Evolutionary conservation across 257 asterid species (phyloP), one percentile per base, ranked within the genome.

Genomic region (Gynochthodes officinalis): DNA sequence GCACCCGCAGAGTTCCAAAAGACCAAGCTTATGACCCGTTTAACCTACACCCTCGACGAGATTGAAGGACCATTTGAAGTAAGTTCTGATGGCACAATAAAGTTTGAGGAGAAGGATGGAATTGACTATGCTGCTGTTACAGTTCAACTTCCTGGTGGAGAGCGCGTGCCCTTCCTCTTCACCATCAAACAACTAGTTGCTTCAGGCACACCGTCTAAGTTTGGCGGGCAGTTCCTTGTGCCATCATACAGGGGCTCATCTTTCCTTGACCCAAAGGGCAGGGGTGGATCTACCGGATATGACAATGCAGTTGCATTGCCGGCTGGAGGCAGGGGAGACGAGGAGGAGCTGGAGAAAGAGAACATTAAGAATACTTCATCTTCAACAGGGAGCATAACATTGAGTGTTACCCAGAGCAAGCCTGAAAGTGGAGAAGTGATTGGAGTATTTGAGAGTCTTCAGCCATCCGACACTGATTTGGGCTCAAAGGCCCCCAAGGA

Each of bases 231-330:
- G 0, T 95, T 86, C 77, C 88, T 95, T 0, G 98, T 95, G 73
- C 99, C 99, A 1, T 95, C 99, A 0, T 95, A 95, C 90, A 79
- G 99, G 76, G 99, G 98, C 0, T 92, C 99, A 0, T 92, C 99
- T 14, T 95, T 95, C 90, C 94, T 95, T 9, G 98, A 95, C 96
- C 99, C 99, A 27, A 95, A 95, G 90, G 99, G 99, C 8, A 80
- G 99, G 30, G 98, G 99, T 70, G 99, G 98, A 11, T 90, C 99
- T 0, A 95, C 99, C 11, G 99, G 99, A 3, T 95, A 95, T 39
- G 99, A 95, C 83, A 95, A 90, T 27, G 98, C 98, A 0, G 99
- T 95, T 50, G 99, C 99, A 0, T 78, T 95, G 92, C 98, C 98
- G 0, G 99, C 99, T 21, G 99, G 99, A 8, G 99, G 99, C 19